phyloP scores from a whole-genome alignment of 768 basidiomycete genomes.

The Chalciporus sphaerocephalus region DNA sequence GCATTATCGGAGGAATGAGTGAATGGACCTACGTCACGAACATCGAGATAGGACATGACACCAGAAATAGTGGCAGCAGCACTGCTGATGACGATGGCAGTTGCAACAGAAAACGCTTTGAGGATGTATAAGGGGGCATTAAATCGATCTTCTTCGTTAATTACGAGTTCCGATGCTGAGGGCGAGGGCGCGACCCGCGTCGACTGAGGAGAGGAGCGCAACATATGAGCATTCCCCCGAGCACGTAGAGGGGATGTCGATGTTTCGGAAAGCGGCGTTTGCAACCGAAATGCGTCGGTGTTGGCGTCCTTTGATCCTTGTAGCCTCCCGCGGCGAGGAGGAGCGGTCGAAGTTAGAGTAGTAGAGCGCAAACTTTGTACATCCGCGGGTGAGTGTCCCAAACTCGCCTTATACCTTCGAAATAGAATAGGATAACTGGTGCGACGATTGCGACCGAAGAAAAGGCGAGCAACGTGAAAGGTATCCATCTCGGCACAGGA shows the following conservation, averaged over 20 bases:
- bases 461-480: conserved; percentile 22
- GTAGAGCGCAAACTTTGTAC: not conserved
- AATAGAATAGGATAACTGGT: conserved; percentile 12
- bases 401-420: conserved; percentile 7
- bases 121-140: conserved; percentile 51
- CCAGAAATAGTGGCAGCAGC: conserved; percentile 44
- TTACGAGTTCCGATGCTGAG: not conserved
- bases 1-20: not conserved
- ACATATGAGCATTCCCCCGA: not conserved
- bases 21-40: conserved; percentile 42
- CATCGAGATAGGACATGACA: conserved; percentile 50
- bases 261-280: not conserved
- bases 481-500: conserved; percentile 29
- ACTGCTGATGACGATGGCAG: conserved; percentile 48
- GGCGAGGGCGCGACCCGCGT: not conserved
- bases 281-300: not conserved
- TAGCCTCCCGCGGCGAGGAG: conserved; percentile 8
- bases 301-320: not conserved
- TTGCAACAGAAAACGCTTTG: conserved; percentile 66
- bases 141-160: conserved; percentile 31
- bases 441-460: conserved; percentile 11
- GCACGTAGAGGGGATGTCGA: not conserved
- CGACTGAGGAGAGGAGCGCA: not conserved
- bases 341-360: not conserved
- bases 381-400: not conserved